Evolutionary conservation across 345 rosid species (phyloP).

Genomic region (Brassica carinata): DNA sequence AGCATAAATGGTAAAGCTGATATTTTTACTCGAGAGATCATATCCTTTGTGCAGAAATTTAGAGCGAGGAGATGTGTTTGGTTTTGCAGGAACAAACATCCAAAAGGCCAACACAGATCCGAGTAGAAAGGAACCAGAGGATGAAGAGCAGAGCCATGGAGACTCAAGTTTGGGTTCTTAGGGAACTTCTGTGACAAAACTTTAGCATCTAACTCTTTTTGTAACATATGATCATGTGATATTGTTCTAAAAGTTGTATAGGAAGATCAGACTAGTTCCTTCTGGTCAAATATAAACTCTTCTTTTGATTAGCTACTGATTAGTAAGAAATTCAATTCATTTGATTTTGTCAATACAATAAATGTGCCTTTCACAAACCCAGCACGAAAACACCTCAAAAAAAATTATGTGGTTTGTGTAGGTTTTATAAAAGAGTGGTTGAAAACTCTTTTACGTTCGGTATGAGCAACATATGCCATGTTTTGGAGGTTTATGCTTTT

Average conservation of each 20-base stretch:
- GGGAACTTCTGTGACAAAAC: background rate
- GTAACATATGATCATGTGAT: slow-evolving; percentile 10
- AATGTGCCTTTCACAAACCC: background rate
- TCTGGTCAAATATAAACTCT: background rate
- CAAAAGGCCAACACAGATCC: slow-evolving; percentile 5
- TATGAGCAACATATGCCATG: background rate
- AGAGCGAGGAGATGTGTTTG: background rate
- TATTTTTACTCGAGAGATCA: background rate
- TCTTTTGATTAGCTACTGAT: background rate
- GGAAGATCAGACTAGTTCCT: background rate
- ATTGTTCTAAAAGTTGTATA: background rate
- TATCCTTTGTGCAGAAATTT: background rate
- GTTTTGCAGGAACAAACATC: slow-evolving; percentile 18
- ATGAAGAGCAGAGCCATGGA: slow-evolving; percentile 18
- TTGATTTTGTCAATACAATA: background rate
- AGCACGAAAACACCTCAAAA: background rate
- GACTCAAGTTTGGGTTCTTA: slow-evolving; percentile 21
- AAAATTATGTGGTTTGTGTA: background rate
- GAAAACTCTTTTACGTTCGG: background rate
- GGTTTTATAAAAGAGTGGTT: background rate
- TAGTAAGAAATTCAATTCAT: background rate
- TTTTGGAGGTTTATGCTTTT: no score
- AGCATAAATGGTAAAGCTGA: slow-evolving; percentile 54
- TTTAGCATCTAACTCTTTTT: background rate
- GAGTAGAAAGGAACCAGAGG: slow-evolving; percentile 20